Evolutionary conservation across 2,329 filamentous ascomycete genomes (phyloP), one percentile per base, ranked within the genome.

Genomic region (Coleophoma eucalyptorum): DNA sequence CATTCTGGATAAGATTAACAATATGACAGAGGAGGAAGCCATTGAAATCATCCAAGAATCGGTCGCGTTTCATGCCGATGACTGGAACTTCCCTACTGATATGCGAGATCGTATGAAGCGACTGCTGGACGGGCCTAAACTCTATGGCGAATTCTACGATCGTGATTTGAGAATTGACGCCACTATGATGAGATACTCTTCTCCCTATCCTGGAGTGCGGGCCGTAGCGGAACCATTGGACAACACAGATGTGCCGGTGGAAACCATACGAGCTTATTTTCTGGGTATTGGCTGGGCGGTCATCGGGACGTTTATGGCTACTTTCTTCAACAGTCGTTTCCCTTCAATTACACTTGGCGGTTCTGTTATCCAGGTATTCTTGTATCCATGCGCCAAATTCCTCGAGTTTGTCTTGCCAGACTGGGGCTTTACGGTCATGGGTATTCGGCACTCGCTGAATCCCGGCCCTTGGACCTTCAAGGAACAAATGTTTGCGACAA

Each of bases 11-110:
- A 71, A 66, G 56, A 68, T 75, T 57, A 70, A 72, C 53, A 62
- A 54, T 54, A 73, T 75, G 70, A 64, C 59, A 41, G 69, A 71
- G 60, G 71, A 72, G 26, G 70, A 74, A 49, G 72, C 72, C 0
- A 26, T 71, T 5, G 67, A 63, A 21, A 72, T 74, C 45, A 52
- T 75, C 8, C 49, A 58, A 2, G 70, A 73, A 54, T 62, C 67
- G 0, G 55, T 70, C 46, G 58, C 63, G 16, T 73, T 73, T 55
- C 69, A 72, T 53, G 58, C 62, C 19, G 72, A 74, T 48, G 72
- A 74, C 57, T 73, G 70, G 69, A 73, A 73, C 56, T 74, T 74
- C 37, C 72, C 72, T 0, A 57, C 65, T 2, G 68, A 71, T 4
- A 74, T 73, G 70, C 61, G 69, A 20, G 64, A 65, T n/a, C 69